Conservation (phyloP, 1,139 yeast species). For the Blastobotrys persicus region DNA sequence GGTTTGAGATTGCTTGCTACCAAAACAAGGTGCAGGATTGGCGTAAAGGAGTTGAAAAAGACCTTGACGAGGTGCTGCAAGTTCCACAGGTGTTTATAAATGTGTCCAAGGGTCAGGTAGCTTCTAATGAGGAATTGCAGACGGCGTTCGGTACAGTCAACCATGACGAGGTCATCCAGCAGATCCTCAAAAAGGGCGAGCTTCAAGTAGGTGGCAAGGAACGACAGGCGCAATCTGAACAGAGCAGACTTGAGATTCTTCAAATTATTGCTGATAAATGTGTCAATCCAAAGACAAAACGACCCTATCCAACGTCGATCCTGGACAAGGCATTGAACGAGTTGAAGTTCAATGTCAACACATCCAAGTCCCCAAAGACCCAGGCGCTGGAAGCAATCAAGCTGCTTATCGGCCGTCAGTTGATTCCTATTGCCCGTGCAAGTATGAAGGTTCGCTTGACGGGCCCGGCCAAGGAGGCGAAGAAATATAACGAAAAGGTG, state of each 20-base stretch:
- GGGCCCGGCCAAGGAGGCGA: constrained; percentile 47
- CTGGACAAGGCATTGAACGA: constrained; percentile 83
- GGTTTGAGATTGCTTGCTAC: constrained; percentile 95
- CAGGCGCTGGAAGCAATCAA: constrained; percentile 94
- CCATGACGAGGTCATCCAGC: constrained; percentile 68
- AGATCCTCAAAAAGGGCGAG: constrained; percentile 86
- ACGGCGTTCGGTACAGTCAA: constrained; percentile 75
- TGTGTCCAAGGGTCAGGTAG: constrained; percentile 93
- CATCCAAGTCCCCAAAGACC: constrained; percentile 77
- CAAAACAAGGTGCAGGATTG: constrained; percentile 97
- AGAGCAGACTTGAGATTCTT: constrained; percentile 78
- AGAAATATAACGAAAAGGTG: constrained; percentile 50
- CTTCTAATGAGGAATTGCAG: constrained; percentile 78
- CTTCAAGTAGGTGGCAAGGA: constrained; percentile 94
- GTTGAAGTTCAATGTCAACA: constrained; percentile 73
- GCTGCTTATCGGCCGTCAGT: constrained; percentile 67
- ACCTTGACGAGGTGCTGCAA: constrained; percentile 91
- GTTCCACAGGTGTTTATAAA: constrained; percentile 92
- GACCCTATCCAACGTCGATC: constrained; percentile 92
- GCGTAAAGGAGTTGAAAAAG: constrained; percentile 81
- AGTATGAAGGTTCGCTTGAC: constrained; percentile 77
- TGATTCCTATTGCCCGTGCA: constrained; percentile 92
- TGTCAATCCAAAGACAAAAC: constrained; percentile 83
- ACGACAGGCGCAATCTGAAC: constrained; percentile 69
- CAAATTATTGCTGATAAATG: constrained; percentile 86